Evolutionary conservation across 495 filamentous ascomycete species (phyloP).

Genomic region (Trichoderma asperelloides): DNA sequence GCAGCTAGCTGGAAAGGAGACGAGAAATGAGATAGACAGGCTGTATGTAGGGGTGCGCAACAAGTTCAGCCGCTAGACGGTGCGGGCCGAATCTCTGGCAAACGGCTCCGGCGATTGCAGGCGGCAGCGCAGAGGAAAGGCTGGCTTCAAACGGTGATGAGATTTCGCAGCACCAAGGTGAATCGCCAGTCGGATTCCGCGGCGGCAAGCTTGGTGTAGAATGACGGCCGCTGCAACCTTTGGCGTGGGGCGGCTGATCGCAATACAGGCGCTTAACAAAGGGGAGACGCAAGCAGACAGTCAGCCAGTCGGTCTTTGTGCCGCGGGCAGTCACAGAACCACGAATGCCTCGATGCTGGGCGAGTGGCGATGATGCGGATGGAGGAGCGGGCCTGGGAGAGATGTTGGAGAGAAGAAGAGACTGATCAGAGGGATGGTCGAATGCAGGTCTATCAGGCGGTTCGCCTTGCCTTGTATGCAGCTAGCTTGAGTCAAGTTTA

Average conservation of each 20-base stretch:
- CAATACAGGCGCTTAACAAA: slow-evolving; percentile 3
- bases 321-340: not conserved
- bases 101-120: not conserved
- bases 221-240: not conserved
- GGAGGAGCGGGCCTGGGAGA: not conserved
- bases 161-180: not conserved
- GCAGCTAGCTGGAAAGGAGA: not conserved
- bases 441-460: not conserved
- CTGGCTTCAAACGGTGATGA: not conserved
- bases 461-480: slow-evolving; percentile 4
- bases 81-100: not conserved
- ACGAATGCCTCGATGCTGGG: too few relatives aligned
- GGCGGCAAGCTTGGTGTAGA: not conserved
- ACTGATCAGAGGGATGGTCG: not conserved
- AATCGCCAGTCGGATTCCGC: not conserved
- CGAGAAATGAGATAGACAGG: not conserved
- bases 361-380: not conserved
- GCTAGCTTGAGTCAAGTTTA: not conserved
- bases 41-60: not conserved
- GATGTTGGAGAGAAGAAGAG: not conserved
- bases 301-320: not conserved
- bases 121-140: not conserved
- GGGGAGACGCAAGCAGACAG: not conserved
- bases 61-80: not conserved
- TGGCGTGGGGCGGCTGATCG: slow-evolving; percentile 5